Base-by-base conservation (phyloP, 2,329 filamentous ascomycete genomes). In the Neopestalotiopsis sp. region DNA sequence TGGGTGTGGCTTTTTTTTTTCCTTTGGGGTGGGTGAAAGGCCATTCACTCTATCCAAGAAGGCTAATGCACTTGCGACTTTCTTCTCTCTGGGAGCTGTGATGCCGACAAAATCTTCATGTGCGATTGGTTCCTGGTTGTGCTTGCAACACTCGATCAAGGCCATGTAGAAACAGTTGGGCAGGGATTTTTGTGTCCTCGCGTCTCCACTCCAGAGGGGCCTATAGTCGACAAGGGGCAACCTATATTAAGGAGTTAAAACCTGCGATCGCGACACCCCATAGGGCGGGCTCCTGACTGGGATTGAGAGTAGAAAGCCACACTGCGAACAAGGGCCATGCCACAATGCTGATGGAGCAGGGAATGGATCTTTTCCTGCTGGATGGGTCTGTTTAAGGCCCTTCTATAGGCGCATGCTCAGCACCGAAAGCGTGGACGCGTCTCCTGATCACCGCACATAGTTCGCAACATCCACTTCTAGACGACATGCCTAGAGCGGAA, bases 131-230 rank as follows among this genome's bases (percentile, higher is more conserved):
- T 67, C 65, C 66, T 66, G 68, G 58, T 38, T 61, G 61, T 69
- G 61, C 68, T 59, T 64, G 58, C 65, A 61, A 57, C 42, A 32
- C 65, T 45, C 57, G 57, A 24, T 42, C 20, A 61, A 61, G 73
- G 73, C 63, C 34, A 17, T 57, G 63, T n/a, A 57, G 30, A 49
- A 57, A 59, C 56, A 40, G 56, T 67, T 67, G 65, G 65, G 65
- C 49, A 67, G 65, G 65, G 49, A 67, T 59, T 56, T 42, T 59
- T 59, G 71, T 74, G 72, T 71, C 73, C 71, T 71, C 70, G 74
- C 71, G 71, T 69, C 76, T 78, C 76, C 76, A 75, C 76, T 78
- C 45, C 70, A 73, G 75, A 74, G 77, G 75, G 76, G 76, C 73
- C 73, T 78, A 78, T 78, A 78, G 70, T 72, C 65, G 71, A 75